Evolutionary conservation across 176 grass and related monocot genomes (phyloP).

Genomic region (Lolium multiflorum): DNA sequence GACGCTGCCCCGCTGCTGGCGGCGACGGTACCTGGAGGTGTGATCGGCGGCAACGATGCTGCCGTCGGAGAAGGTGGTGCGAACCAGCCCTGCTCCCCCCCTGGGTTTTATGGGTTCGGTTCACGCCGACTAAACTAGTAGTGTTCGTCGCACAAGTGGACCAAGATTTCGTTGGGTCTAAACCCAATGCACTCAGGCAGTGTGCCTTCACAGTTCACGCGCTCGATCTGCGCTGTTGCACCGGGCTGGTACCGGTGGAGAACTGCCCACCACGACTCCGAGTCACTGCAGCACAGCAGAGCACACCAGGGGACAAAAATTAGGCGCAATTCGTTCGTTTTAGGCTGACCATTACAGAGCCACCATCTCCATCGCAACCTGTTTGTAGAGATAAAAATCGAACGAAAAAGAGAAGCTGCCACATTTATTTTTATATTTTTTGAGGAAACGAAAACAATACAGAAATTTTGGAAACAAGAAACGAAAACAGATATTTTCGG

Average conservation of each 20-base stretch:
- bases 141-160: not conserved
- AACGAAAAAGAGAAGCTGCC: too few species aligned
- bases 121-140: not conserved
- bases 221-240: not conserved
- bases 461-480: too few species aligned
- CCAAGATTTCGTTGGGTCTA: constrained; percentile 19
- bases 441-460: too few species aligned
- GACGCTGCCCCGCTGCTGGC: not conserved
- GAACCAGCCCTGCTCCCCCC: not conserved
- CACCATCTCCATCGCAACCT: too few species aligned
- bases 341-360: too few species aligned
- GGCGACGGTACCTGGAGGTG: not conserved
- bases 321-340: too few species aligned
- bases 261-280: too few species aligned
- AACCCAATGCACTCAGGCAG: not conserved
- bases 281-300: too few species aligned
- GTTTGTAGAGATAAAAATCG: too few species aligned
- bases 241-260: not conserved
- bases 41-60: not conserved
- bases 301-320: too few species aligned
- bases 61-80: not conserved
- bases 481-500: too few species aligned
- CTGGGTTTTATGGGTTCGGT: constrained; percentile 10
- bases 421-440: too few species aligned
- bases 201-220: not conserved